Percentiles rank a stretch among this genome's conserved stretches.
These are phyloP conservation scores for Lasiodiplodia citricola DNA, from an alignment of 2,329 filamentous ascomycete species.

Conservation along the genomic window DNA sequence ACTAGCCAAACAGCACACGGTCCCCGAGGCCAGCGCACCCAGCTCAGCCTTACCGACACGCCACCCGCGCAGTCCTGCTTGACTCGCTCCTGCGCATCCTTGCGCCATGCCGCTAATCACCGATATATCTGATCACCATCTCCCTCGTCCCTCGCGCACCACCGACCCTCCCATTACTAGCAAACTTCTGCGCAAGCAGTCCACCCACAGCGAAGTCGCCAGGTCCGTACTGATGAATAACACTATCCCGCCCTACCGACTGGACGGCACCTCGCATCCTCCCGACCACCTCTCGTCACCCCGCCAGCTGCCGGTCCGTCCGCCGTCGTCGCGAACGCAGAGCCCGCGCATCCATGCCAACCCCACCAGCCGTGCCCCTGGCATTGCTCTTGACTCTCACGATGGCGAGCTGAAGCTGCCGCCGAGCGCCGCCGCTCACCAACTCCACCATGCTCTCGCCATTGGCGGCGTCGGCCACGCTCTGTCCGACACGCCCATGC, in stretches of 20 bases:
- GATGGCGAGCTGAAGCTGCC: conserved; percentile 41
- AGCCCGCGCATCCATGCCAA: conserved; percentile 26
- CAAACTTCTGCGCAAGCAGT: conserved; percentile 35
- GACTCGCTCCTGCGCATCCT: conserved; percentile 21
- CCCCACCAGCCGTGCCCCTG: conserved; percentile 8
- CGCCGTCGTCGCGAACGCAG: conserved; percentile 26
- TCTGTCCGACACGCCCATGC: conserved; percentile 66
- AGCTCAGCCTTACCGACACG: conserved; percentile 20
- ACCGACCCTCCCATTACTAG: conserved; percentile 23
- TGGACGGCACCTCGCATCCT: conserved; percentile 32
- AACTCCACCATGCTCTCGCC: conserved; percentile 25
- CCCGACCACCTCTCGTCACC: conserved; percentile 30
- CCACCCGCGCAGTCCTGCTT: conserved; percentile 10
- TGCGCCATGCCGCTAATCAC: conserved; percentile 28
- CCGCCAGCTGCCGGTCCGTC: conserved; percentile 32
- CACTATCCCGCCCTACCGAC: conserved; percentile 30
- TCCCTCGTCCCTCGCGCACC: conserved; percentile 22
- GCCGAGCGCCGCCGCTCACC: conserved; percentile 27
- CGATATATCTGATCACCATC: conserved; percentile 26
- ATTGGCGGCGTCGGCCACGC: conserved; percentile 57
- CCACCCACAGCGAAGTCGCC: conserved; percentile 57
- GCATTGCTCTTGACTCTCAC: conserved; percentile 13
- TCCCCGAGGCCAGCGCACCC: background rate
- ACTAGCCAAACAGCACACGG: conserved; percentile 7
- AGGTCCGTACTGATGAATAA: conserved; percentile 56